Evolutionary conservation across 495 filamentous ascomycete species (phyloP).

Genomic region (Hypoxylon trugodes): DNA sequence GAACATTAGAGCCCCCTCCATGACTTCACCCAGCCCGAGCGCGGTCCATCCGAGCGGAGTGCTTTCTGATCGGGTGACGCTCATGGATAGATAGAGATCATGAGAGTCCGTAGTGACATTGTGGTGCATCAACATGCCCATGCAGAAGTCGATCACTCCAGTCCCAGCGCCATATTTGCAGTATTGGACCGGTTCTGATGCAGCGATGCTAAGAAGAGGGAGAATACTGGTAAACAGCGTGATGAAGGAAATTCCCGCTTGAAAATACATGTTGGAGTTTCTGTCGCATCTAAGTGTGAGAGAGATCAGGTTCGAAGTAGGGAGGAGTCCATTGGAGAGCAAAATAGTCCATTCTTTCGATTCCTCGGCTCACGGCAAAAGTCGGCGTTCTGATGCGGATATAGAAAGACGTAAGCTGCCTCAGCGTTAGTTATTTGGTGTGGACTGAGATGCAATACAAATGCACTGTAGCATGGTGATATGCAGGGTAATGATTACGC

Average conservation of each 20-base stretch:
- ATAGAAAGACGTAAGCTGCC: background rate
- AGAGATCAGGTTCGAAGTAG: background rate
- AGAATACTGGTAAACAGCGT: background rate
- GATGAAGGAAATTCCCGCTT: background rate
- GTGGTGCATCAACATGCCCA: conserved; percentile 9
- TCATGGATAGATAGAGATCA: conserved; percentile 6
- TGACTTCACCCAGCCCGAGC: conserved; percentile 4
- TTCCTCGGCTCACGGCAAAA: background rate
- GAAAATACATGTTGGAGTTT: background rate
- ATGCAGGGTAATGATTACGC: conserved; percentile 8
- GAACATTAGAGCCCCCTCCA: conserved; percentile 15
- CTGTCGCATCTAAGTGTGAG: background rate
- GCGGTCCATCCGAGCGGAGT: conserved; percentile 6
- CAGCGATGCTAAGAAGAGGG: background rate
- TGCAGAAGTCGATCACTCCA: conserved; percentile 1
- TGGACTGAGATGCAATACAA: background rate
- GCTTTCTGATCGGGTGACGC: background rate
- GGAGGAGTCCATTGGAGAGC: too few species aligned
- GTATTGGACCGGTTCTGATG: conserved; percentile 8
- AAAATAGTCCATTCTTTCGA: background rate
- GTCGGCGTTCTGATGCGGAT: background rate
- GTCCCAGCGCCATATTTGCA: background rate
- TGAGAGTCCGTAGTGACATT: conserved; percentile 1
- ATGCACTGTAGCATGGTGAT: too few species aligned
- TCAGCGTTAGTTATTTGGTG: background rate